phyloP scores from a whole-genome alignment of 2,329 filamentous ascomycete genomes.

The Bipolaris bicolor region DNA sequence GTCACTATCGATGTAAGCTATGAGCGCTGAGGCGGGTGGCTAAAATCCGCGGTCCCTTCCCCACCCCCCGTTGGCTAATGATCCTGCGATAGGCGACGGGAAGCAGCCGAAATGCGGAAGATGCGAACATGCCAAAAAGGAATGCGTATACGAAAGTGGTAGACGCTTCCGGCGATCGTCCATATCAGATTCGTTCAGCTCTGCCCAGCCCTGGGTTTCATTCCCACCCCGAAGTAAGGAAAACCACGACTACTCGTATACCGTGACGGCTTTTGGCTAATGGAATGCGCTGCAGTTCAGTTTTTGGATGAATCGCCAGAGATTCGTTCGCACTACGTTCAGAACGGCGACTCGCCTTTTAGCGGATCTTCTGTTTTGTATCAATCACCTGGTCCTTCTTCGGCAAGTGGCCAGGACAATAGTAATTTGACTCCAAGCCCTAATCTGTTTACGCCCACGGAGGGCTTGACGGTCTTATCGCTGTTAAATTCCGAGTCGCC shows the following conservation, averaged over 20 bases:
- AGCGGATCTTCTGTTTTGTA: conserved; percentile 16
- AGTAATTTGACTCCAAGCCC: conserved; percentile 26
- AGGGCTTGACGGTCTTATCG: conserved; percentile 43
- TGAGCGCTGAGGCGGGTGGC: background rate
- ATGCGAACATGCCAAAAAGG: conserved; percentile 42
- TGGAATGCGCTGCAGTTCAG: conserved; percentile 33
- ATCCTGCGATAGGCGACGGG: conserved; percentile 38
- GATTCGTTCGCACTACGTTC: conserved; percentile 40
- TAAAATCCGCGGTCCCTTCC: background rate
- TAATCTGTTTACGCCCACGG: conserved; percentile 32
- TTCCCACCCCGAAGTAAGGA: conserved; percentile 43
- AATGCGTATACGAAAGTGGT: conserved; percentile 45
- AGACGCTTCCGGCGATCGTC: conserved; percentile 46
- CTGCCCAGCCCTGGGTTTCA: conserved; percentile 44
- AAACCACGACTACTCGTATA: too few species aligned
- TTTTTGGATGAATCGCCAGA: conserved; percentile 47
- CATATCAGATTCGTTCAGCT: conserved; percentile 40
- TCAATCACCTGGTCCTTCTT: conserved; percentile 21
- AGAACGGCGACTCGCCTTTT: conserved; percentile 27
- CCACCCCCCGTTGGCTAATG: conserved; percentile 17
- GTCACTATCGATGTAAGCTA: conserved; percentile 47
- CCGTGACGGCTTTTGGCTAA: conserved; percentile 15
- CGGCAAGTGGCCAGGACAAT: conserved; percentile 19
- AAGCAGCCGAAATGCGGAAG: conserved; percentile 43
- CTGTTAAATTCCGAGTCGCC: conserved; percentile 45